Conservation (phyloP, 306 rosid genomes). For the Urtica urens region DNA sequence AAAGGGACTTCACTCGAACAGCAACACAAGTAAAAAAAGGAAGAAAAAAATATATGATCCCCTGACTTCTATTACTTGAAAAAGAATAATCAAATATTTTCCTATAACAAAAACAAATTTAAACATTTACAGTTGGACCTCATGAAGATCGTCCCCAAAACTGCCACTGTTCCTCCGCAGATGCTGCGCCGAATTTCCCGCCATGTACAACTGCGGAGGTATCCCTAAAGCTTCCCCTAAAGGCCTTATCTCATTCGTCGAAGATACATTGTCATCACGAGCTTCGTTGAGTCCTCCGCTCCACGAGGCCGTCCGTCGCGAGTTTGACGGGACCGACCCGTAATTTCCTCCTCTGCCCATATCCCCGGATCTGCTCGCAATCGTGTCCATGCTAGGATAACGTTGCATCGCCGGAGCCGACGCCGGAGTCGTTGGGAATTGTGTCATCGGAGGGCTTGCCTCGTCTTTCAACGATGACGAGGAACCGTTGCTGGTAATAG, state of each 20-base stretch:
- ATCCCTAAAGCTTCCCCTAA: constrained; percentile 27
- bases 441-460: constrained; percentile 11
- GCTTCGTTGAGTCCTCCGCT: constrained; percentile 35
- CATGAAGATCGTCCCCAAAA: constrained; percentile 55
- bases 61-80: neutral
- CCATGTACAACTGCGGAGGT: constrained; percentile 28
- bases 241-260: constrained; percentile 23
- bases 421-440: neutral
- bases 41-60: too few relatives aligned
- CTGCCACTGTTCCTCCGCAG: constrained; percentile 23
- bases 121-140: constrained; percentile 65
- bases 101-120: neutral
- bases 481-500: constrained; percentile 1
- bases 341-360: constrained; percentile 11
- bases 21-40: too few relatives aligned
- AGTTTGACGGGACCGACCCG: constrained; percentile 18
- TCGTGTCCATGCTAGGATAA: constrained; percentile 46
- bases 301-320: constrained; percentile 65
- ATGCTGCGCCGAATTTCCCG: constrained; percentile 19
- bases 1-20: constrained; percentile 11
- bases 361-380: constrained; percentile 20
- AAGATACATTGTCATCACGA: too few relatives aligned
- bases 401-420: constrained; percentile 19
- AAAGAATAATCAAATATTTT: neutral
- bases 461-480: constrained; percentile 16